phyloP scores from a whole-genome alignment of 495 filamentous ascomycete species.

The Lineolata rhizophorae region DNA sequence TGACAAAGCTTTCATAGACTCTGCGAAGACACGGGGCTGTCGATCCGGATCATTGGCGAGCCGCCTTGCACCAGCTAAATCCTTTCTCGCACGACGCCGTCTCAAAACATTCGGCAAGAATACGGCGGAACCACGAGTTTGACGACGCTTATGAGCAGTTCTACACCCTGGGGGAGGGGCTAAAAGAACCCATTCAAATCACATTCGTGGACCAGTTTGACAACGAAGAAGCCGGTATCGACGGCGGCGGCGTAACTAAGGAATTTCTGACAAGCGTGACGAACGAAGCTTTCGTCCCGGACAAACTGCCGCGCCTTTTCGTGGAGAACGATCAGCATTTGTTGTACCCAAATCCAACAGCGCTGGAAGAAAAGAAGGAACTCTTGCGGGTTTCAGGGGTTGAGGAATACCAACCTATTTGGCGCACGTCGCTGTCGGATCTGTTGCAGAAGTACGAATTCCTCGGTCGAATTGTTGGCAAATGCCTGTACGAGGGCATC shows the following conservation, averaged over 20 bases:
- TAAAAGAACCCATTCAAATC: constrained; percentile 96
- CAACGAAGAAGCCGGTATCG: constrained; percentile 75
- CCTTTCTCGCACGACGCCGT: background rate
- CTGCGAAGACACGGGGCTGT: constrained; percentile 46
- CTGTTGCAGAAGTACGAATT: constrained; percentile 72
- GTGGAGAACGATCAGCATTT: constrained; percentile 73
- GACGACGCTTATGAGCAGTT: constrained; percentile 71
- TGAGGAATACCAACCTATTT: constrained; percentile 29
- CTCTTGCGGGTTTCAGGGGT: constrained; percentile 29
- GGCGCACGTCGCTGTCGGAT: constrained; percentile 32
- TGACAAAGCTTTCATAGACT: constrained; percentile 4
- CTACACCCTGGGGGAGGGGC: constrained; percentile 52
- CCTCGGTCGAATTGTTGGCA: constrained; percentile 75
- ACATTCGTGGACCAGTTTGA: constrained; percentile 88
- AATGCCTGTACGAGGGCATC: constrained; percentile 96
- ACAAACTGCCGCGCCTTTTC: constrained; percentile 34
- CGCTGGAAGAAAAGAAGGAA: constrained; percentile 50
- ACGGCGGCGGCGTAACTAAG: constrained; percentile 93
- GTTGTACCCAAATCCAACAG: constrained; percentile 71
- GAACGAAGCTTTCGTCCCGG: constrained; percentile 56
- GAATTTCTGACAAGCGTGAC: constrained; percentile 89
- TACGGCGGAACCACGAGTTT: constrained; percentile 62
- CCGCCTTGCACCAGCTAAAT: constrained; percentile 30
- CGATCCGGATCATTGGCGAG: constrained; percentile 64
- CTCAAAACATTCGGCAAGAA: constrained; percentile 20